Percentiles rank a stretch among this genome's conserved stretches.
These are phyloP conservation scores for Calocybe cyanea DNA, from an alignment of 768 basidiomycete genomes.

Conservation along the genomic window DNA sequence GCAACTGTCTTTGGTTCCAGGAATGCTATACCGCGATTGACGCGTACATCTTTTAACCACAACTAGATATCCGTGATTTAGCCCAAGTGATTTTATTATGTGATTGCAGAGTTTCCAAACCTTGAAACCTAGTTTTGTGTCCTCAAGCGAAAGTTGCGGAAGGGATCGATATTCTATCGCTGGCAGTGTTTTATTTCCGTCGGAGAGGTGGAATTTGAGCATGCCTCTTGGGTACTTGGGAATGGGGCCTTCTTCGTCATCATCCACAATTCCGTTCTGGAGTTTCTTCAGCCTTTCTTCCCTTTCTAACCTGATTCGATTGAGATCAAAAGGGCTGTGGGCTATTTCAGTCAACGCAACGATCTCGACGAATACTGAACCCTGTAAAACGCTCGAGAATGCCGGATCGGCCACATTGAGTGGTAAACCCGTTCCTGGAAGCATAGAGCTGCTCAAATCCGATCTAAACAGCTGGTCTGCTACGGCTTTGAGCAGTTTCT, in stretches of 20 bases:
- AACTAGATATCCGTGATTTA: conserved; percentile 40
- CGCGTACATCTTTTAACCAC: conserved; percentile 61
- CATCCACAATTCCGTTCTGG: conserved; percentile 51
- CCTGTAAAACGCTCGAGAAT: conserved; percentile 29
- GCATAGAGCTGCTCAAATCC: conserved; percentile 68
- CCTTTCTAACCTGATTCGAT: conserved; percentile 61
- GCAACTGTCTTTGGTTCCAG: conserved; percentile 68
- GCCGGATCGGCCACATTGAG: conserved; percentile 30
- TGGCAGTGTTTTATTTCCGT: conserved; percentile 64
- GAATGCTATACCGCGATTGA: conserved; percentile 70
- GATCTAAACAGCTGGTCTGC: conserved; percentile 70
- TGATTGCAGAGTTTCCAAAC: conserved; percentile 34
- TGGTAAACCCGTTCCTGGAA: conserved; percentile 66
- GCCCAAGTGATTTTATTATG: neutral
- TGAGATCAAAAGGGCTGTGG: conserved; percentile 74
- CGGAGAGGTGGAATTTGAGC: conserved; percentile 71
- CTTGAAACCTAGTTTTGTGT: conserved; percentile 81
- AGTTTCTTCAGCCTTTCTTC: conserved; percentile 62
- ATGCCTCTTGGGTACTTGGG: conserved; percentile 82
- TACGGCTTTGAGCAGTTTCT: conserved; percentile 50
- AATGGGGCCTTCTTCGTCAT: conserved; percentile 68
- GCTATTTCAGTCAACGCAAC: conserved; percentile 79
- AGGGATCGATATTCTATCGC: conserved; percentile 79
- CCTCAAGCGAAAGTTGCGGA: conserved; percentile 63
- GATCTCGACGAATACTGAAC: conserved; percentile 69